Conservation (phyloP, 805 yeast genomes). For the Starmerella riodocensis region DNA sequence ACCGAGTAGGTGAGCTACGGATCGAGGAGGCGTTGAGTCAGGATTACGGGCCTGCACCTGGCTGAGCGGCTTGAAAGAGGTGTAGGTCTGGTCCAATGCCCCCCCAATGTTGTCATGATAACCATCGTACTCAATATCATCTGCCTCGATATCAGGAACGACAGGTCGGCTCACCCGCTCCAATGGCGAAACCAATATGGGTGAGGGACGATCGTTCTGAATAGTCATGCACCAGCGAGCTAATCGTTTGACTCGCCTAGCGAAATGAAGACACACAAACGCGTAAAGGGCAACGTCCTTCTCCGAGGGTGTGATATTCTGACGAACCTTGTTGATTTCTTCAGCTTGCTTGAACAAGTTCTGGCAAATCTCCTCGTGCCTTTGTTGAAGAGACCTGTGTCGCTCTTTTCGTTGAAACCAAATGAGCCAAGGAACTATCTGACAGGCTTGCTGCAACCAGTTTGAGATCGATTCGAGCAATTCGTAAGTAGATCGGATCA, state of each 20-base stretch:
- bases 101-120: slow-evolving; percentile 3
- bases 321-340: background rate
- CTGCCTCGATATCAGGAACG: background rate
- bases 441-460: slow-evolving; percentile 18
- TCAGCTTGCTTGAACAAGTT: background rate
- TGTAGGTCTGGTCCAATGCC: slow-evolving; percentile 8
- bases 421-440: background rate
- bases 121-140: slow-evolving; percentile 13
- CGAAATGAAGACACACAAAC: slow-evolving; percentile 13
- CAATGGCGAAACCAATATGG: slow-evolving; percentile 13
- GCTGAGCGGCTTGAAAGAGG: slow-evolving; percentile 11
- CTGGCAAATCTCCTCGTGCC: background rate
- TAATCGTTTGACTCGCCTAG: slow-evolving; percentile 12
- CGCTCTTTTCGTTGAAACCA: background rate
- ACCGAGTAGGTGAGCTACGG: slow-evolving; percentile 22
- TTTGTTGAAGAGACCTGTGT: background rate
- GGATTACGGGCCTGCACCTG: slow-evolving; percentile 23
- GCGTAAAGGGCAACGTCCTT: slow-evolving; percentile 13
- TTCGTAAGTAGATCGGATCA: slow-evolving; percentile 13
- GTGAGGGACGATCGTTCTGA: slow-evolving; percentile 15
- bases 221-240: slow-evolving; percentile 17
- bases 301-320: slow-evolving; percentile 1
- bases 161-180: background rate
- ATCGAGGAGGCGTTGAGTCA: slow-evolving; percentile 26
- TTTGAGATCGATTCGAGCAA: slow-evolving; percentile 9